A percentile compares a stretch with the other conserved stretches of the same genome.
These are phyloP conservation scores for Globisporangium emineosum DNA, from an alignment of 352 stramenopile species.

Conservation along the genomic window DNA sequence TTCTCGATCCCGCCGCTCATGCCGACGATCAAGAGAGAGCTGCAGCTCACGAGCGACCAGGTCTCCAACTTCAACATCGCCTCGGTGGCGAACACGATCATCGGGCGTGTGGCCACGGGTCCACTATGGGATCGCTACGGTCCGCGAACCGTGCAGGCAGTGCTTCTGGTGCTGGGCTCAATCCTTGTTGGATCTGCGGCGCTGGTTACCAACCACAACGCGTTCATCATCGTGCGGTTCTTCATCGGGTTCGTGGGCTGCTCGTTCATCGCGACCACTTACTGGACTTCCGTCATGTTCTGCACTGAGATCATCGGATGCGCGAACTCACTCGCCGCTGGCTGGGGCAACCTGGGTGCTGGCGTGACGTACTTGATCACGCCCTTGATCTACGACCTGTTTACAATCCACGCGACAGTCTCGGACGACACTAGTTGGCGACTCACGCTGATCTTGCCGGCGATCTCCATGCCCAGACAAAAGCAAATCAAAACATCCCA, in stretches of 20 bases:
- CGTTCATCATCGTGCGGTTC: slow-evolving; percentile 86
- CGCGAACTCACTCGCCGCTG: slow-evolving; percentile 90
- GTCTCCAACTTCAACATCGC: too few relatives aligned
- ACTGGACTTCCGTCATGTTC: slow-evolving; percentile 94
- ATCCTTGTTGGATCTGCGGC: slow-evolving; percentile 85
- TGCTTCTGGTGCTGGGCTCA: slow-evolving; percentile 70
- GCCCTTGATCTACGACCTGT: slow-evolving; percentile 83
- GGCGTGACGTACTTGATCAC: slow-evolving; percentile 88
- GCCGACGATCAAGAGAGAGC: slow-evolving; percentile 82
- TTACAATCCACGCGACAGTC: slow-evolving; percentile 52
- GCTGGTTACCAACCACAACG: slow-evolving; percentile 73
- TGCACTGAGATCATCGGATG: slow-evolving; percentile 90
- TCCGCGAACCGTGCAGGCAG: slow-evolving; percentile 73
- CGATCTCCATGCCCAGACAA: too few relatives aligned
- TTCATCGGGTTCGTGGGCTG: slow-evolving; percentile 93
- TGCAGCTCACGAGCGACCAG: too few relatives aligned
- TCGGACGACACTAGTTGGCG: slow-evolving; percentile 87
- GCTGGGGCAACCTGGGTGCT: slow-evolving; percentile 94
- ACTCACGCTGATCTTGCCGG: slow-evolving; percentile 87
- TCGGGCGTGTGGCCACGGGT: too few relatives aligned
- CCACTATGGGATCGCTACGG: slow-evolving; percentile 94
- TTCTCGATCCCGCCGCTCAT: slow-evolving; percentile 93
- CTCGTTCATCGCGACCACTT: slow-evolving; percentile 92
- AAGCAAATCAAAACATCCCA: too few relatives aligned
- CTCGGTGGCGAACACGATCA: too few relatives aligned